phyloP scores from a whole-genome alignment of 225 moss, liverwort and hornwort genomes.

The Pleurozium schreberi region DNA sequence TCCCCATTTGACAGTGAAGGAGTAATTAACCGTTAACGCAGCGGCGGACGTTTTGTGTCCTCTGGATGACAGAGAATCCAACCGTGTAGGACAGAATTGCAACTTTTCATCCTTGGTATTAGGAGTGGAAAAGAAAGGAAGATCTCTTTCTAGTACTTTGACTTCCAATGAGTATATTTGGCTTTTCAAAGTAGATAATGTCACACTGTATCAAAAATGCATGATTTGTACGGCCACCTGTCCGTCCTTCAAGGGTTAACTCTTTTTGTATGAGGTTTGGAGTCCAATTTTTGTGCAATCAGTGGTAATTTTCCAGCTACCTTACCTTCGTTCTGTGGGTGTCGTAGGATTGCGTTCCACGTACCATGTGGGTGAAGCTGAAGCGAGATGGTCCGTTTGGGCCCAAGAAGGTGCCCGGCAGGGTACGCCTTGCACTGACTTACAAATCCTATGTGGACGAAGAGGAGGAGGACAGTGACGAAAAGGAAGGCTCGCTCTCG shows the following conservation, averaged over 20 bases:
- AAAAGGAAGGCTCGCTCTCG: conserved; percentile 64
- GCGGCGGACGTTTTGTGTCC: too few species aligned
- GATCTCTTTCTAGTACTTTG: too few species aligned
- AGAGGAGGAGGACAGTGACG: conserved; percentile 54
- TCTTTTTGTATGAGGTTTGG: neutral
- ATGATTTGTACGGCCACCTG: too few species aligned
- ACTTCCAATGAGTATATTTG: too few species aligned
- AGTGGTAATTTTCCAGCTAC: neutral
- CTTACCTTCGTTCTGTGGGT: neutral
- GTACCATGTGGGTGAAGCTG: conserved; percentile 79
- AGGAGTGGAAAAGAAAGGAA: too few species aligned
- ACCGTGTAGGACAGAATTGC: too few species aligned
- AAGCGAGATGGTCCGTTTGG: conserved; percentile 75
- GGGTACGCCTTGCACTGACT: conserved; percentile 66
- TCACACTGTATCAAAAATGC: too few species aligned
- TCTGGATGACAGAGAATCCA: too few species aligned
- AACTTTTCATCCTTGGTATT: too few species aligned
- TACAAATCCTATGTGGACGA: conserved; percentile 93
- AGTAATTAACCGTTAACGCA: neutral
- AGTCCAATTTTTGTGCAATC: neutral
- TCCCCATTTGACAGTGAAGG: neutral
- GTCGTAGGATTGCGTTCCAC: conserved; percentile 75
- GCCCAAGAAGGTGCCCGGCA: conserved; percentile 58
- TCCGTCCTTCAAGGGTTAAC: too few species aligned
- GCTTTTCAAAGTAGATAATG: too few species aligned